Conservation (phyloP, 495 filamentous ascomycete species). For the Cairneyella variabilis region DNA sequence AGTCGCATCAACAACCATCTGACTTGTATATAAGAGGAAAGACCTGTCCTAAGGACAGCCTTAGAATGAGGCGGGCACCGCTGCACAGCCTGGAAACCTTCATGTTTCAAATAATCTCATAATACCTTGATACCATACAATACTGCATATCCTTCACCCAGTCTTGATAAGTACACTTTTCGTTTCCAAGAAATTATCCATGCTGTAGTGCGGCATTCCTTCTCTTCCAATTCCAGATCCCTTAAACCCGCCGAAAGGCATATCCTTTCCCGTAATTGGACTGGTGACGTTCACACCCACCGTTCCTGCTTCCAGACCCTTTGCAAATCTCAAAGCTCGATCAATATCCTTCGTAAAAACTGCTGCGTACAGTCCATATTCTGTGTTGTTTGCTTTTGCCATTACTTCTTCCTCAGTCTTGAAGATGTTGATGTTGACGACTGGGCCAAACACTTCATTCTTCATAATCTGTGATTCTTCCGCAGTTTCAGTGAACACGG, state of each 20-base stretch:
- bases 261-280: constrained; percentile 22
- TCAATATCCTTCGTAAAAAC: constrained; percentile 82
- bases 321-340: constrained; percentile 68
- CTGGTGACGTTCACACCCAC: constrained; percentile 70
- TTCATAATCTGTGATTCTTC: constrained; percentile 38
- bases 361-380: constrained; percentile 75
- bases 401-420: constrained; percentile 66
- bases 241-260: constrained; percentile 25
- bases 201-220: constrained; percentile 3
- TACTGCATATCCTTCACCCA: neutral
- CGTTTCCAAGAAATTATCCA: constrained; percentile 20
- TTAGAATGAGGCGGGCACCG: too few species aligned
- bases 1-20: too few species aligned
- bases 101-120: too few species aligned
- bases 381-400: constrained; percentile 72
- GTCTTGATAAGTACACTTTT: constrained; percentile 14
- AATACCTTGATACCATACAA: too few species aligned
- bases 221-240: constrained; percentile 22
- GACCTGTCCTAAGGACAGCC: too few species aligned
- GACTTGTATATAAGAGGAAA: too few species aligned
- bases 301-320: constrained; percentile 71
- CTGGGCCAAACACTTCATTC: constrained; percentile 58
- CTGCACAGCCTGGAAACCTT: too few species aligned
- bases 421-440: constrained; percentile 49
- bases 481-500: constrained; percentile 11